A percentile compares a stretch with the other conserved stretches of the same genome.
Evolutionary conservation across 192 early-diverging fungal species (phyloP).

Genomic region (Mortierella hygrophila): DNA sequence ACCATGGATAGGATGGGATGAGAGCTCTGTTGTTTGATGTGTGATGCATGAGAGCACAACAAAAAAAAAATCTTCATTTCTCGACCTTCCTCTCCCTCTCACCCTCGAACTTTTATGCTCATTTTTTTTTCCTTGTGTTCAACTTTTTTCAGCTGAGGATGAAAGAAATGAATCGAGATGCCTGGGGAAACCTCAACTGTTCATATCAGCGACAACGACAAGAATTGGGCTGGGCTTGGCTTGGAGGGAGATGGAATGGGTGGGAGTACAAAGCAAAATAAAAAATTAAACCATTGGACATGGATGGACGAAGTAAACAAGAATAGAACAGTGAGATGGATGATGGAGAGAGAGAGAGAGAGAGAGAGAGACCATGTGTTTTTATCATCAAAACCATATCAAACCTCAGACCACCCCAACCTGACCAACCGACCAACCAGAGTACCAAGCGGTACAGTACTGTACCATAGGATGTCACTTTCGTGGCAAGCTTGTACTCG

Average conservation of each 20-base stretch:
- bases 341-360: too few species aligned
- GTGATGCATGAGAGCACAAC: background rate
- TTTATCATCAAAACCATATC: too few species aligned
- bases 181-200: too few species aligned
- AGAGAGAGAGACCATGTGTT: too few species aligned
- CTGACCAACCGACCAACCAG: background rate
- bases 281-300: too few species aligned
- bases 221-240: too few species aligned
- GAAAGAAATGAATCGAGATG: conserved; percentile 3
- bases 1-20: background rate
- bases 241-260: too few species aligned
- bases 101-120: background rate
- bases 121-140: conserved; percentile 2
- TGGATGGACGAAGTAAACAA: too few species aligned
- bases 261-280: too few species aligned
- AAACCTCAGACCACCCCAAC: background rate
- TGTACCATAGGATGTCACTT: background rate
- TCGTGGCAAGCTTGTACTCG: background rate
- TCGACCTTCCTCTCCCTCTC: too few species aligned
- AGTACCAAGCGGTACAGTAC: background rate
- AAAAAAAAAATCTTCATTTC: background rate
- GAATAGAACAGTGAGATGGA: too few species aligned
- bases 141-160: background rate
- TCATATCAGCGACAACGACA: too few species aligned
- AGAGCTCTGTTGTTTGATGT: background rate